Base-by-base conservation (phyloP, 768 basidiomycete genomes). In the Crepidotus variabilis region DNA sequence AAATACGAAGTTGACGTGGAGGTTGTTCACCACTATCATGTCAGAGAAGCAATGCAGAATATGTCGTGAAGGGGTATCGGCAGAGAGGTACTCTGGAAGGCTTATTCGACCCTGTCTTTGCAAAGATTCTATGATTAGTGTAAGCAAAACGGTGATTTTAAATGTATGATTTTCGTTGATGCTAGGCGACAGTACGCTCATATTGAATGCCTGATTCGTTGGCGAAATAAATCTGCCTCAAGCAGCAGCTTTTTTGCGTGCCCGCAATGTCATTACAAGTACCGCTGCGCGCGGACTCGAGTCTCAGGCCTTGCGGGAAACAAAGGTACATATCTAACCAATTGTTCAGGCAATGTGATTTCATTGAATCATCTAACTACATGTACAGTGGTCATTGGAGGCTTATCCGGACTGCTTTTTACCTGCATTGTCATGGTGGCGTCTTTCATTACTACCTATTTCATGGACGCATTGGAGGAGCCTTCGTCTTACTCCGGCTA, bases 51-150 rank as follows among this genome's bases (percentile, higher is more conserved):
- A 89, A 66, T 94, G 93, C 65, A 80, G 93, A 52, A 95, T 95
- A 47, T 95, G 93, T 67, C 76, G 92, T 23, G 87, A 88, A 36
- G 86, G 88, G 3, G 69, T 73, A 10, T 80, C 82, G 47, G 80
- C 81, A 21, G 86, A 88, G 60, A 66, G 61, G 0, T 77, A 80
- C 22, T 73, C 88, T 39, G 93, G 93, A 2, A 81, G 85, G 53
- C 80, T 94, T 61, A 92, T 95, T 61, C 83, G 86, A 28, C 93
- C 93, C 5, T 91, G 90, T 68, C 74, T 86, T 1, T 90, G 89
- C 69, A 85, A 82, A 58, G 92, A 92, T 45, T 86, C 87, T 20
- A 90, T n/a, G n/a, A n/a, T 93, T 57, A 87, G 85, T 57, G 78
- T 79, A 64, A 61, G 77, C 63, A 51, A 13, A 53, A 20, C 39